Base-by-base conservation (phyloP, 2,329 filamentous ascomycete species). In the Fusarium solani-melongenae region DNA sequence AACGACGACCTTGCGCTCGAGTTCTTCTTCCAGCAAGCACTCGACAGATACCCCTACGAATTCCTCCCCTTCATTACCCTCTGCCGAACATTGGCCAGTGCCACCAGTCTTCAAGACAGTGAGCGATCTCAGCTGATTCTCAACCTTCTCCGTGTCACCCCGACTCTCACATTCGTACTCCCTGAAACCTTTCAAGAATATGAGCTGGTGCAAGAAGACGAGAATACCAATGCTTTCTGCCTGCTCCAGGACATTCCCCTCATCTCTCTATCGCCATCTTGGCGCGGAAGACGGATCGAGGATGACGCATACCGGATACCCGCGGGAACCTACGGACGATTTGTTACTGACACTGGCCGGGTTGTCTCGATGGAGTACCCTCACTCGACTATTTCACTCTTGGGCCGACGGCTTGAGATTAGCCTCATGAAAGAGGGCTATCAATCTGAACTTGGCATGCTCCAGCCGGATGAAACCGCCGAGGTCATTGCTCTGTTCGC, bases 41-140 rank as follows among this genome's bases (percentile, higher is more conserved):
- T 92, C 49, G 88, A 90, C 69, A 91, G 96, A 64, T 98, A 95
- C 79, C 96, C 96, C 0, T 96, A 94, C 81, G 96, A 98, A 82
- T 92, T 94, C 55, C 82, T 91, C 4, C 94, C 95, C 1, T 94
- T 98, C 76, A 83, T 97, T 69, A 90, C 89, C 62, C 84, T 97
- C 41, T 92, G 91, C 79, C 91, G 91, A 64, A 89, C 88, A 41
- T 83, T 97, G 17, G 88, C 78, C 38, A 84, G 81, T 46, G 80
- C 82, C 12, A 77, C 79, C 3, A 79, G 75, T 51, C 70, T 80
- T 6, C 61, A 66, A 5, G 79, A 79, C 31, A 80, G 83, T 38
- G 80, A 84, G 17, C 75, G 77, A 33, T 79, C 79, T 88, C 84
- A 90, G 70, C 77, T 87, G 46, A 86, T 95, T 11, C 82, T 92